Base-by-base conservation (phyloP, 148 eudicot genomes). In the Rhododendron kiyosumense region DNA sequence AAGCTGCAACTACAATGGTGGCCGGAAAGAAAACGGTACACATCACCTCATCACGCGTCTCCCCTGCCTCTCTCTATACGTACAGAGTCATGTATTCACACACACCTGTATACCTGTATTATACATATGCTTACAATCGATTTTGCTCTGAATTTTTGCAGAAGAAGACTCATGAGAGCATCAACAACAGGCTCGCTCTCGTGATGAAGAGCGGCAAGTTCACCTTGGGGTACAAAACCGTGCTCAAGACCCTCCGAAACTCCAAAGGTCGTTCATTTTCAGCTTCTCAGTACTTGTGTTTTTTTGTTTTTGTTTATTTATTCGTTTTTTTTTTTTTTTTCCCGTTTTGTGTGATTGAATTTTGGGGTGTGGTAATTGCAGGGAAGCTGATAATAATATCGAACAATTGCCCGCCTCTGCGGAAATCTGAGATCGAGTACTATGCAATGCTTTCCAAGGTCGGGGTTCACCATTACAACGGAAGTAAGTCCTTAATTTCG, bases 391-490 rank as follows among this genome's bases (percentile, higher is more conserved):
- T 95, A n/a, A 92, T 95, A 46, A 95, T 95, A 80, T 91, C 96
- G 5, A 95, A 95, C 93, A 95, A 95, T 82, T 95, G 98, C 88
- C 95, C 98, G 1, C 98, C 96, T 0, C 85, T 95, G 22, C 90
- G 98, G 90, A 95, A 95, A 87, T 95, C 98, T 10, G 96, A 95
- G 94, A 95, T 95, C 7, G 98, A 95, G 90, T 95, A 95, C 90
- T 95, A 95, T 61, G 98, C 98, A 26, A 95, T 95, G 98, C 93
- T 95, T 85, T 91, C 96, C 0, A 95, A 95, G 90, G 94, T 95
- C 69, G 95, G 94, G 51, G 98, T 95, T 79, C 98, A 94, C 89
- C 98, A 95, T 85, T 95, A 94, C 91, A 94, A 91, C 79, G 98
- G 98, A 87, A 95, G 98, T 95, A 89, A 92, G 98, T 90, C 3